These are phyloP conservation scores for Fusarium goolgardi DNA, from an alignment of 2,329 filamentous ascomycete species.

Conservation along the genomic window DNA sequence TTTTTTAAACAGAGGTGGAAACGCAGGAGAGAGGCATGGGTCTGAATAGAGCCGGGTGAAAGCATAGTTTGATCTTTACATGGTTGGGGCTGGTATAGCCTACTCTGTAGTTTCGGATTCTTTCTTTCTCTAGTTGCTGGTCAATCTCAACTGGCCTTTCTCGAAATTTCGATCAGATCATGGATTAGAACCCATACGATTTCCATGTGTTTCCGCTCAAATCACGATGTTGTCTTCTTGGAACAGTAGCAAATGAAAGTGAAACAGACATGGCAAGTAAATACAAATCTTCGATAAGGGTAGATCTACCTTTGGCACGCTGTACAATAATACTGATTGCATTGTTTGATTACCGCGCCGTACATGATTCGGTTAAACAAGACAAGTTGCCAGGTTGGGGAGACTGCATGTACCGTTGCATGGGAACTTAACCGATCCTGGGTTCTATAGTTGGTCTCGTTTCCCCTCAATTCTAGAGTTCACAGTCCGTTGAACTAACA, in stretches of 20 bases:
- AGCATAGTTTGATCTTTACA: not conserved
- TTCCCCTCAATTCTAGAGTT: slow-evolving; percentile 13
- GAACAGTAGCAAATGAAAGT: not conserved
- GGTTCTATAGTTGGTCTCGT: not conserved
- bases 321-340: not conserved
- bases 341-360: slow-evolving; percentile 5
- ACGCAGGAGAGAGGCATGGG: slow-evolving; percentile 1
- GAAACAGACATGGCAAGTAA: not conserved
- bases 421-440: slow-evolving; percentile 14
- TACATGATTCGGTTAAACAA: slow-evolving; percentile 17
- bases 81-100: not conserved
- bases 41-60: not conserved
- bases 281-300: not conserved
- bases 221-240: not conserved
- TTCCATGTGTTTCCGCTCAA: not conserved
- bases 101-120: not conserved
- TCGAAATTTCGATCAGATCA: not conserved
- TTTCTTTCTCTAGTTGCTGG: not conserved
- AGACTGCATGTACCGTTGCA: slow-evolving; percentile 23
- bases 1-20: not conserved
- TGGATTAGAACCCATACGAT: not conserved
- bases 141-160: not conserved
- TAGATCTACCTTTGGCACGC: not conserved
- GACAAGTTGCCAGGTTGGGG: not conserved
- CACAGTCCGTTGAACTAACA: not conserved